Conservation (phyloP, 1,139 yeast species). For the Wickerhamomyces sp. region DNA sequence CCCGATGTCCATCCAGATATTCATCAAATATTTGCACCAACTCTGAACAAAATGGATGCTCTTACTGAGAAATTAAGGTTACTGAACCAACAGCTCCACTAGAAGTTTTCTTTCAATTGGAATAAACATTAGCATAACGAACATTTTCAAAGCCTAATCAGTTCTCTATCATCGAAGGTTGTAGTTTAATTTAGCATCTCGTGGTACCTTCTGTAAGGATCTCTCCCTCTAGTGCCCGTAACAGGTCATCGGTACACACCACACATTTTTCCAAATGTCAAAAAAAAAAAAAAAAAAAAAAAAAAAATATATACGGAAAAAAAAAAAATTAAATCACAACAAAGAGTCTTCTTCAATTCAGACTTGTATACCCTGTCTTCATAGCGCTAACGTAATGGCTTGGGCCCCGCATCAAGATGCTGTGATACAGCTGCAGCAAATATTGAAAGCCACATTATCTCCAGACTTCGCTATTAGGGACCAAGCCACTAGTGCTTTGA, state of each 20-base stretch:
- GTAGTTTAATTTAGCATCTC: no score
- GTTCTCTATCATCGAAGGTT: neutral
- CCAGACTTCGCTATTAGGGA: constrained; percentile 47
- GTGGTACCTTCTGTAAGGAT: no score
- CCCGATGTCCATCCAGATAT: constrained; percentile 35
- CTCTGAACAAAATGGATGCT: constrained; percentile 42
- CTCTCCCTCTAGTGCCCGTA: no score
- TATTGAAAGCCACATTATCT: constrained; percentile 64
- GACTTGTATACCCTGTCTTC: no score
- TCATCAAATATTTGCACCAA: constrained; percentile 42
- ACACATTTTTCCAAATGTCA: neutral
- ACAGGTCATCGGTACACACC: constrained; percentile 3
- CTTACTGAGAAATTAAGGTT: constrained; percentile 23
- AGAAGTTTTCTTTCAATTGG: neutral
- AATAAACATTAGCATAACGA: neutral
- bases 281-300: neutral
- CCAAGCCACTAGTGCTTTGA: constrained; percentile 62
- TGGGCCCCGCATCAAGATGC: constrained; percentile 67
- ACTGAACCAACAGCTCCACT: constrained; percentile 8
- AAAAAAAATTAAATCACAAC: neutral
- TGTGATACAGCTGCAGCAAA: constrained; percentile 54
- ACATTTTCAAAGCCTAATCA: neutral
- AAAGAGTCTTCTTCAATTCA: no score
- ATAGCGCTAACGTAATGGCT: no score
- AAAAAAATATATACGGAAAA: neutral